Evolutionary conservation across 2,329 filamentous ascomycete genomes (phyloP), one percentile per base, ranked within the genome.

Genomic region (Trichoderma hamatum): DNA sequence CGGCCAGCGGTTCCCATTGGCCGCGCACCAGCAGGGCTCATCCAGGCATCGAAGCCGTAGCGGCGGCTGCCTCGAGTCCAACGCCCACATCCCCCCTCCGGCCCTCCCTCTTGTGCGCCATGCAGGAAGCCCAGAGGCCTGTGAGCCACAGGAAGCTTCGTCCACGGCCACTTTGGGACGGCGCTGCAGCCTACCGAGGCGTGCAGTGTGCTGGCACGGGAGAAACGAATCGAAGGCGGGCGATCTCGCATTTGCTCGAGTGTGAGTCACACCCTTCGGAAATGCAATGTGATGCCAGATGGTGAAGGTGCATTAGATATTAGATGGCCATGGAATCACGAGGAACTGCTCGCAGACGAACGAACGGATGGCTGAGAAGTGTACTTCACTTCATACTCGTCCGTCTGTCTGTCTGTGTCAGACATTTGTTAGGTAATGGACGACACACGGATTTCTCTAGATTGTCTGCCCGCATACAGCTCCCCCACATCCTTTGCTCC

Each of bases 151-250:
- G 30, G 46, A 46, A 64, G 34, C 65, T 59, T 67, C 55, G 30
- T 58, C 63, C n/a, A 28, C 43, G 63, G 52, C 52, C 63, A 32
- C 36, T 46, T 66, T 59, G 39, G 34, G 66, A 43, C 67, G 52
- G 63, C 43, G 39, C 64, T 68, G 68, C 68, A 70, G 68, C 68
- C 68, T 69, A 54, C 68, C 60, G 61, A 51, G 39, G 63, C n/a
- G 55, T 32, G 60, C 43, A 24, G 43, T 69, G 51, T 43, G 67
- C 21, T 66, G 61, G 60, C 67, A 56, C 43, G 26, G 55, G 43
- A 26, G 63, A 70, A 67, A 36, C 68, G 52, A 58, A 66, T 69
- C 39, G 61, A 69, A 66, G 67, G 63, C 52, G 26, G 51, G 46
- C 63, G 51, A 66, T 58, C 63, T 26, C 52, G 26, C 43, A 39